Evolutionary conservation across 2,329 filamentous ascomycete species (phyloP).

Genomic region (Claviceps humidiphila): DNA sequence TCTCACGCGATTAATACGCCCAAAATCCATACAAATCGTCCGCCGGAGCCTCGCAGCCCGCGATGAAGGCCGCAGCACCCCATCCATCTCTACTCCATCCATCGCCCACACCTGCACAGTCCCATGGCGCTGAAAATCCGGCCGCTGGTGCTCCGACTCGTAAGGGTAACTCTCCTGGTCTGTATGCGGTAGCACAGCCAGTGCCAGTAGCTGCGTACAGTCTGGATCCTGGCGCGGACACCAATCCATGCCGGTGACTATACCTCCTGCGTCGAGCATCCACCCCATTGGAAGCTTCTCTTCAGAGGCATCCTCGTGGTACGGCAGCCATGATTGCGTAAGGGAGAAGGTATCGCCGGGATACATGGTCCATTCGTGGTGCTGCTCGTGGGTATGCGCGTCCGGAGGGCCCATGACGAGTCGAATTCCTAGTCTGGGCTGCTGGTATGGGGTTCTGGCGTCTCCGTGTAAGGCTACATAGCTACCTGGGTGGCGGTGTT

Average conservation of each 20-base stretch:
- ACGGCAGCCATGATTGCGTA: constrained; percentile 17
- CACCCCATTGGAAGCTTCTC: constrained; percentile 28
- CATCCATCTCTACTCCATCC: constrained; percentile 8
- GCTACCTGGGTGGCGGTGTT: neutral
- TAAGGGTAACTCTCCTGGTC: constrained; percentile 33
- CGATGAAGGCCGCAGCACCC: constrained; percentile 21
- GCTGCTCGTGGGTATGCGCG: neutral
- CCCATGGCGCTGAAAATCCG: constrained; percentile 28
- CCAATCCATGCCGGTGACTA: constrained; percentile 41
- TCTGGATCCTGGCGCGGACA: constrained; percentile 26
- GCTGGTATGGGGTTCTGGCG: constrained; percentile 18
- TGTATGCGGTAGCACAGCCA: constrained; percentile 35
- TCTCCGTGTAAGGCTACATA: constrained; percentile 8
- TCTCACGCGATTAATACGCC: constrained; percentile 34
- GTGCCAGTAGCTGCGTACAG: constrained; percentile 32
- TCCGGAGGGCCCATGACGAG: constrained; percentile 19
- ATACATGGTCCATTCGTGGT: constrained; percentile 15
- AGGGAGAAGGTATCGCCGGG: constrained; percentile 14
- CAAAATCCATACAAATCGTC: constrained; percentile 36
- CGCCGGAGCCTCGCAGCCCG: constrained; percentile 25
- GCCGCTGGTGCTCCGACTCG: constrained; percentile 22
- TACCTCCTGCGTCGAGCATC: constrained; percentile 41
- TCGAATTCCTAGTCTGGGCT: constrained; percentile 15
- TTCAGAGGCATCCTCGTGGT: constrained; percentile 13
- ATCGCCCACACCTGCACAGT: constrained; percentile 41